A percentile compares a stretch with the other conserved stretches of the same genome.
These are phyloP conservation scores for Blepharisma stoltei DNA, from an alignment of 73 alveolate species.

Conservation along the genomic window DNA sequence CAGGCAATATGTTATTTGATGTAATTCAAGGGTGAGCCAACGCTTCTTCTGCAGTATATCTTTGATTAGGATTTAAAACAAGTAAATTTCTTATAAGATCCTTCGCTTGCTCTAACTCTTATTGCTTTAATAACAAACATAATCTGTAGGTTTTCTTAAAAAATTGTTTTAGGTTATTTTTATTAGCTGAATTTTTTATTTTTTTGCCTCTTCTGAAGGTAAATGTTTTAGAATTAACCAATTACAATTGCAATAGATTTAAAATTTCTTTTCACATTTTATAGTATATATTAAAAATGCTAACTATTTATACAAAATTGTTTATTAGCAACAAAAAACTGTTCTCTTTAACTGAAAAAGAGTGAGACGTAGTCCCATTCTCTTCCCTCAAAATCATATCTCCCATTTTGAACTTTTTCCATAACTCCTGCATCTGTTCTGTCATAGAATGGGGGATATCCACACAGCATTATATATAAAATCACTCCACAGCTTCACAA, in stretches of 20 bases:
- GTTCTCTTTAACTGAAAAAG: background rate
- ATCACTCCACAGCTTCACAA: conserved; percentile 29
- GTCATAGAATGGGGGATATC: conserved; percentile 24
- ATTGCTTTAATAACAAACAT: no score
- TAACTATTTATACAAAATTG: no score
- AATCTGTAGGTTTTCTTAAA: no score
- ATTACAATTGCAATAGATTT: no score
- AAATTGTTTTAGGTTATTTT: no score
- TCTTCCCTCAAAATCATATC: background rate
- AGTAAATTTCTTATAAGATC: conserved; percentile 43
- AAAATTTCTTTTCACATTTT: no score
- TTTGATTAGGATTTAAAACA: conserved; percentile 55
- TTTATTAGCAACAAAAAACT: no score
- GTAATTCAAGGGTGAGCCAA: conserved; percentile 76
- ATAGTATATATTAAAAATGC: no score
- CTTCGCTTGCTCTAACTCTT: conserved; percentile 48
- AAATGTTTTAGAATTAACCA: no score
- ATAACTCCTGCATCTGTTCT: background rate
- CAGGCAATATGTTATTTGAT: background rate
- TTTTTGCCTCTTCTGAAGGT: no score
- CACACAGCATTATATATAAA: conserved; percentile 18
- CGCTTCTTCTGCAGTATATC: conserved; percentile 73
- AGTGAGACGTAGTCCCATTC: conserved; percentile 39
- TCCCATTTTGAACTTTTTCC: conserved; percentile 15
- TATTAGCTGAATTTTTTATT: no score